Evolutionary conservation across 2,329 filamentous ascomycete species (phyloP).

Genomic region (Phyllosticta capitalensis): DNA sequence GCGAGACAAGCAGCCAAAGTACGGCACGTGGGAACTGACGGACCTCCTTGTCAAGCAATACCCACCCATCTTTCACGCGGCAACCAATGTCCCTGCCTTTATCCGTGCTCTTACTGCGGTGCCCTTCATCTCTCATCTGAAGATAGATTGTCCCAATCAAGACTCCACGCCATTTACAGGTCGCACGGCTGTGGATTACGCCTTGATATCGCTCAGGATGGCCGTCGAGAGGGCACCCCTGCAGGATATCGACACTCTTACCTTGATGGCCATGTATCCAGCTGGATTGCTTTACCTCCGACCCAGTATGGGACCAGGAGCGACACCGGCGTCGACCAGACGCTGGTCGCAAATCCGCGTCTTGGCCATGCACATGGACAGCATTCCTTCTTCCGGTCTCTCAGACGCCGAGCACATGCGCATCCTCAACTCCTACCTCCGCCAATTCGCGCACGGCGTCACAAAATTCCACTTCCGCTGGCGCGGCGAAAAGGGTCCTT

Average conservation of each 20-base stretch:
- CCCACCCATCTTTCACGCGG: constrained; percentile 78
- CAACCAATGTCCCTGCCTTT: constrained; percentile 79
- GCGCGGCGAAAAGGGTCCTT: constrained; percentile 63
- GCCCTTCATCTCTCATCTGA: constrained; percentile 62
- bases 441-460: constrained; percentile 55
- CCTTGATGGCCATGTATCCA: constrained; percentile 64
- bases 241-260: constrained; percentile 56
- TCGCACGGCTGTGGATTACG: constrained; percentile 74
- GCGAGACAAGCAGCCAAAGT: constrained; percentile 58
- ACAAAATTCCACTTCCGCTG: constrained; percentile 69
- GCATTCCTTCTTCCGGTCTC: constrained; percentile 50
- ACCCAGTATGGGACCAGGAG: constrained; percentile 63
- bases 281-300: constrained; percentile 69
- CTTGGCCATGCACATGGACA: constrained; percentile 62
- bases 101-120: constrained; percentile 62
- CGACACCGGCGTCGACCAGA: constrained; percentile 59
- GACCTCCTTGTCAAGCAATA: constrained; percentile 80
- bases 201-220: constrained; percentile 76
- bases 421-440: constrained; percentile 70
- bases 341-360: constrained; percentile 71
- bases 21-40: constrained; percentile 68
- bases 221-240: constrained; percentile 67
- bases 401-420: constrained; percentile 50
- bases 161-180: constrained; percentile 53
- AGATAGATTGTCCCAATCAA: constrained; percentile 67